Evolutionary conservation across 331 rosid species (phyloP).

Genomic region (Rosa hybrid): DNA sequence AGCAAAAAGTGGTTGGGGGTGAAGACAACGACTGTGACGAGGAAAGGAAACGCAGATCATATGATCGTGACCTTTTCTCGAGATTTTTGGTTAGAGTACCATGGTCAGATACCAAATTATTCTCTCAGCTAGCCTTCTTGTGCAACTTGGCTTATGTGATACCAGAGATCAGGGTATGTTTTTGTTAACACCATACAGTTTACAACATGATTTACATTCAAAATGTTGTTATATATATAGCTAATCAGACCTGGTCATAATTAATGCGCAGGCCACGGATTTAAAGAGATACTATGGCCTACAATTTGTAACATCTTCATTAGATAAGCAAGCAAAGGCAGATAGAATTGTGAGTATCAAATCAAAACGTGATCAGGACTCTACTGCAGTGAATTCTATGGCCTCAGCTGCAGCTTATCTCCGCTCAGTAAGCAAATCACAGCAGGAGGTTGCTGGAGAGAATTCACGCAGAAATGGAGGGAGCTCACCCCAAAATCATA

Average conservation of each 20-base stretch:
- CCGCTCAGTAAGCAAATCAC: not conserved
- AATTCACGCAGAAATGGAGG: not conserved
- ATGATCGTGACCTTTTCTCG: constrained; percentile 51
- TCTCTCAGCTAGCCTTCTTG: constrained; percentile 71
- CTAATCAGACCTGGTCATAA: not conserved
- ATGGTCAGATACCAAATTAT: constrained; percentile 60
- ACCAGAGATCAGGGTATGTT: constrained; percentile 62
- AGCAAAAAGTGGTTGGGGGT: constrained; percentile 39
- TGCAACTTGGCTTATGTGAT: constrained; percentile 85
- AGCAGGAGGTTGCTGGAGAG: not conserved
- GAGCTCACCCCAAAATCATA: not conserved
- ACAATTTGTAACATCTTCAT: constrained; percentile 70
- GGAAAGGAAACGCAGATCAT: constrained; percentile 22
- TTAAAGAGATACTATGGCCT: constrained; percentile 58
- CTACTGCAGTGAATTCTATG: constrained; percentile 11
- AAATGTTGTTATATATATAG: not conserved
- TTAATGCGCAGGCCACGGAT: constrained; percentile 56
- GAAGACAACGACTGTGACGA: constrained; percentile 26
- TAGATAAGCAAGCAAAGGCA: constrained; percentile 59
- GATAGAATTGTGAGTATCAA: constrained; percentile 24
- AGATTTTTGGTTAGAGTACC: constrained; percentile 59
- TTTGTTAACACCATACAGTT: not conserved
- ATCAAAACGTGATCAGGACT: constrained; percentile 50
- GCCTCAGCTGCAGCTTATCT: not conserved
- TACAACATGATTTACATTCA: not conserved